Base-by-base conservation (phyloP, 208 protist genomes). In the Crithidia thermophila region DNA sequence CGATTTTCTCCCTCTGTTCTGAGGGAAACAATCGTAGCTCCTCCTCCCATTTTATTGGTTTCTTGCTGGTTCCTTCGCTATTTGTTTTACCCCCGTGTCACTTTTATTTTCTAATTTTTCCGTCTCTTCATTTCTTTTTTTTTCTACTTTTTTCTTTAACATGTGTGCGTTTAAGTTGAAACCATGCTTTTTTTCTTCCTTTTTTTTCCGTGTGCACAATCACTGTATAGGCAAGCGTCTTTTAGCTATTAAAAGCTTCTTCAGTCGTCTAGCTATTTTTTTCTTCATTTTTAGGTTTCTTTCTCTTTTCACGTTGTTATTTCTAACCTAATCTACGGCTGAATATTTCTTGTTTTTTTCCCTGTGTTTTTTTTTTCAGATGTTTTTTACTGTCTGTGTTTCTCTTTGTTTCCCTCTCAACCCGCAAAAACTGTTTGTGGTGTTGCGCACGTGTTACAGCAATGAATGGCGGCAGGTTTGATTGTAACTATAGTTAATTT, bases 331-430 rank as follows among this genome's bases (percentile, higher is more conserved):
- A n/a, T n/a, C n/a, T n/a, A n/a, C n/a, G n/a, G n/a, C n/a, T n/a
- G n/a, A n/a, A 45, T 36, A 25, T 78, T 7, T 68, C 31, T 28
- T 56, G 23, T 25, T 58, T 20, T 70, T 52, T 50, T 67, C 8
- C 51, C 58, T 60, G 33, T 6, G 68, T 75, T 73, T 62, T 40
- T 65, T 64, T 66, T 55, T 63, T 53, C 34, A n/a, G n/a, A 14
- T 36, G 7, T 2, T 39, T 58, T 7, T 4, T 31, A 52, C 10
- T 47, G 18, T 47, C 43, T 20, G 43, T n/a, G n/a, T n/a, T n/a
- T n/a, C n/a, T n/a, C n/a, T n/a, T n/a, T n/a, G n/a, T n/a, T n/a
- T n/a, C n/a, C n/a, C n/a, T n/a, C n/a, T n/a, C n/a, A n/a, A n/a
- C n/a, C n/a, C n/a, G n/a, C n/a, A n/a, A n/a, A n/a, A n/a, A n/a